Evolutionary conservation across 1,284 basidiomycete species (phyloP), one percentile per base, ranked within the genome.

Genomic region (Leccinum pseudoinsigne): DNA sequence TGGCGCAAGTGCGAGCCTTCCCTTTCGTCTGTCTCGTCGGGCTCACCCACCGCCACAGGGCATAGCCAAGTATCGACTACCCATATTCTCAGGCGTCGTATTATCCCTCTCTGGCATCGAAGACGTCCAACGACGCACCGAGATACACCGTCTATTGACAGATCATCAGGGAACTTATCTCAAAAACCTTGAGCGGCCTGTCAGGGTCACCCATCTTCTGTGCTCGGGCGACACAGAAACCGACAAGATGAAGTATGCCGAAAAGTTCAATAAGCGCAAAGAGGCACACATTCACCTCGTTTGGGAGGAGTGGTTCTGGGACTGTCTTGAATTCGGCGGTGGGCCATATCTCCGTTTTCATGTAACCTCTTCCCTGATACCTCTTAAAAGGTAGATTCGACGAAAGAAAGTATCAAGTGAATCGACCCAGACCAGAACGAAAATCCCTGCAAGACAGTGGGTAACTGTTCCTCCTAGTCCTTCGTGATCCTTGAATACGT

Each of bases 241-340:
- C 5, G 86, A 88, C 50, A 91, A 91, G 76, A 89, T 93, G 81
- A 78, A 78, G 23, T 88, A 87, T 68, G 85, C 87, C 1, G 80
- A 86, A 63, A 88, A 89, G 72, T 87, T 90, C 70, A 90, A 91
- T 69, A 72, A 79, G 57, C 74, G 77, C 28, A 81, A 86, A 14
- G 88, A 91, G 68, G 87, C 86, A 1, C 79, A 83, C 54, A 89
- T 93, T 42, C 80, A 83, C 57, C 77, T 93, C 2, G 85, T 94
- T 2, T 93, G 92, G 87, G 90, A 92, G 66, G 91, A 93, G 64
- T 94, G 92, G 92, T 89, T 94, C 66, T 90, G 89, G 88, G 92
- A 94, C 68, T 92, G 82, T 38, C 66, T 92, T 9, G 81, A 86
- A 55, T 89, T 85, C 67, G 85, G 86, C 62, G 92, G 89, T 82